Conservation (phyloP, 1,284 basidiomycete species). For the Pholiota adiposa region DNA sequence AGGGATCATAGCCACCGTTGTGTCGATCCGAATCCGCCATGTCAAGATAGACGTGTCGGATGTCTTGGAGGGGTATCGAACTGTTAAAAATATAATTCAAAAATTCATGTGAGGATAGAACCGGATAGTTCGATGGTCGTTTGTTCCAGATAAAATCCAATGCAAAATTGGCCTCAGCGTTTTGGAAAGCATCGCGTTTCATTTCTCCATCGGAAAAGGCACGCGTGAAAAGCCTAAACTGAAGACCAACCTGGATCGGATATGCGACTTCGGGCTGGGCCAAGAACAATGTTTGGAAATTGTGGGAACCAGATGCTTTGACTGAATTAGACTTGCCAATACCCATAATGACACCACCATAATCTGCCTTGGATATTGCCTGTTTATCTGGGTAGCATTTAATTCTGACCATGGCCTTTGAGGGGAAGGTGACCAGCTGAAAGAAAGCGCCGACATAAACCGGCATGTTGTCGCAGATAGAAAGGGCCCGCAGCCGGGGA, state of each 20-base stretch:
- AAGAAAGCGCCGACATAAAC: background rate
- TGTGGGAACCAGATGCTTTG: background rate
- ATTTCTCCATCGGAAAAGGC: background rate
- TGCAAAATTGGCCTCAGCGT: background rate
- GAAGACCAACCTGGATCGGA: background rate
- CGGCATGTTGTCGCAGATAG: background rate
- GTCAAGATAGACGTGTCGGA: background rate
- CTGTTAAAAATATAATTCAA: background rate
- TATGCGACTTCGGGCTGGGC: background rate
- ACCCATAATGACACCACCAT: background rate
- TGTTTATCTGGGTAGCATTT: background rate
- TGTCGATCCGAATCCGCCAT: background rate
- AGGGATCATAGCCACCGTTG: too few species aligned
- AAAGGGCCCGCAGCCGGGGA: constrained; percentile 5
- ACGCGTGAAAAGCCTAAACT: background rate
- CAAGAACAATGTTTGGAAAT: background rate
- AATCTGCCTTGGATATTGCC: background rate
- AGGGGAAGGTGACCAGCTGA: background rate
- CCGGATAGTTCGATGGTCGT: background rate
- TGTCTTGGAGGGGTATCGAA: background rate
- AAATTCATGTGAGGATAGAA: background rate
- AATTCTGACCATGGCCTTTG: constrained; percentile 1
- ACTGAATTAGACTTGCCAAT: background rate
- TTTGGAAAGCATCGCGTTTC: background rate
- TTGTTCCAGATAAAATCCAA: background rate